phyloP scores from a whole-genome alignment of 805 yeast species.

The Candida oleophila region DNA sequence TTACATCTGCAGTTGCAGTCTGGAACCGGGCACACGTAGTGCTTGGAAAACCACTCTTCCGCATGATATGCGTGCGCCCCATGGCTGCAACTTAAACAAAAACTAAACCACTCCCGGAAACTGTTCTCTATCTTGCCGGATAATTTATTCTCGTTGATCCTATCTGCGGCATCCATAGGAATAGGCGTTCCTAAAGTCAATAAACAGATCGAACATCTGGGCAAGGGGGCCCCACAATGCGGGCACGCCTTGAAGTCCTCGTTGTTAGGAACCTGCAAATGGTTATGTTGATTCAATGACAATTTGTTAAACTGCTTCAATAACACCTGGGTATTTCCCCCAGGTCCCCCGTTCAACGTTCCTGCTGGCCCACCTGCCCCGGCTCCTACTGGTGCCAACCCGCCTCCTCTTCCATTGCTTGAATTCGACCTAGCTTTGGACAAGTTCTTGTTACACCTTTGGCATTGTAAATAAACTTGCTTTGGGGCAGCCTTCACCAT shows the following conservation, averaged over 20 bases:
- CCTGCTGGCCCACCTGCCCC: constrained; percentile 8
- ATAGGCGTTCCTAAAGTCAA: constrained; percentile 71
- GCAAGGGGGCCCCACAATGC: constrained; percentile 83
- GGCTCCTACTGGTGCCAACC: constrained; percentile 2
- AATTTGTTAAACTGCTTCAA: constrained; percentile 36
- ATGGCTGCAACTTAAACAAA: constrained; percentile 87
- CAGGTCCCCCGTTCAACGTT: background rate
- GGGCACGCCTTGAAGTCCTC: constrained; percentile 54
- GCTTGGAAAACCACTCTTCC: constrained; percentile 90
- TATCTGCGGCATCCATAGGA: constrained; percentile 40
- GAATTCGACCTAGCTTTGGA: constrained; percentile 30
- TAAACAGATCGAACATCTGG: constrained; percentile 87
- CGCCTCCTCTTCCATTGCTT: constrained; percentile 7
- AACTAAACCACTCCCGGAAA: constrained; percentile 84
- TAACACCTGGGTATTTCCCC: constrained; percentile 13
- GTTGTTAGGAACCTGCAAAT: constrained; percentile 8
- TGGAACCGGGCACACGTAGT: constrained; percentile 89
- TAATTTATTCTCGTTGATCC: constrained; percentile 8
- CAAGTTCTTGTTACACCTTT: constrained; percentile 75
- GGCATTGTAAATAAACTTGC: constrained; percentile 80
- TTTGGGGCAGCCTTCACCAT: constrained; percentile 57
- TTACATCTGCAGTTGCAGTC: constrained; percentile 86
- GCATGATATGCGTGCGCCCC: constrained; percentile 96
- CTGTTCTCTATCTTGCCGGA: constrained; percentile 33
- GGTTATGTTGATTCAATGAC: constrained; percentile 14